Evolutionary conservation across 495 filamentous ascomycete genomes (phyloP).

Genomic region (Penicillium canescens): DNA sequence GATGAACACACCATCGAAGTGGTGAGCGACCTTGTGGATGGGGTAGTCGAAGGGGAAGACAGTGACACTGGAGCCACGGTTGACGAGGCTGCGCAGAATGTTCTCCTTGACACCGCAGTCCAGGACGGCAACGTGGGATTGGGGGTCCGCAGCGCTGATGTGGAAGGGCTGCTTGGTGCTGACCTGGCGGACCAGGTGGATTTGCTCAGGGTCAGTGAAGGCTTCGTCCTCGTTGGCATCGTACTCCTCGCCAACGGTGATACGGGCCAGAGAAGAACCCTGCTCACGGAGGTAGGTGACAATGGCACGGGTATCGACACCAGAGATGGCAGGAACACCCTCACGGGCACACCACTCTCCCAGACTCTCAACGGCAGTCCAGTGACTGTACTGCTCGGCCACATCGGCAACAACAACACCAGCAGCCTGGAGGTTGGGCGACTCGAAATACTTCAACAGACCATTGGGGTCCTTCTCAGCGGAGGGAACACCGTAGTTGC

Average conservation of each 20-base stretch:
- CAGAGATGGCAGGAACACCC: slow-evolving; percentile 93
- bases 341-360: slow-evolving; percentile 93
- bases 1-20: slow-evolving; percentile 97
- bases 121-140: slow-evolving; percentile 88
- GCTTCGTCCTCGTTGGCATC: slow-evolving; percentile 98
- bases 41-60: slow-evolving; percentile 95
- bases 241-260: slow-evolving; percentile 96
- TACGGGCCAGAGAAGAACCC: slow-evolving; percentile 90
- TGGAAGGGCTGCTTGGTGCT: slow-evolving; percentile 98
- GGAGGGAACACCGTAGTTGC: slow-evolving; percentile 95
- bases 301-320: slow-evolving; percentile 94
- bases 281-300: slow-evolving; percentile 94
- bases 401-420: slow-evolving; percentile 95
- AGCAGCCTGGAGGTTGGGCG: slow-evolving; percentile 92
- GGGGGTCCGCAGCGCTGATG: slow-evolving; percentile 73
- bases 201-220: slow-evolving; percentile 90
- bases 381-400: slow-evolving; percentile 91
- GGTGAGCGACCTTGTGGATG: slow-evolving; percentile 95
- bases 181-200: slow-evolving; percentile 92
- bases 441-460: slow-evolving; percentile 91
- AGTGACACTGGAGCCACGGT: slow-evolving; percentile 83
- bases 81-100: slow-evolving; percentile 90
- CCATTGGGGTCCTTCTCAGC: slow-evolving; percentile 72
- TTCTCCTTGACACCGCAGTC: slow-evolving; percentile 99
- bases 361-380: slow-evolving; percentile 95